Evolutionary conservation across 78 protist genomes (phyloP).

Genomic region (Tieghemostelium lacteum): DNA sequence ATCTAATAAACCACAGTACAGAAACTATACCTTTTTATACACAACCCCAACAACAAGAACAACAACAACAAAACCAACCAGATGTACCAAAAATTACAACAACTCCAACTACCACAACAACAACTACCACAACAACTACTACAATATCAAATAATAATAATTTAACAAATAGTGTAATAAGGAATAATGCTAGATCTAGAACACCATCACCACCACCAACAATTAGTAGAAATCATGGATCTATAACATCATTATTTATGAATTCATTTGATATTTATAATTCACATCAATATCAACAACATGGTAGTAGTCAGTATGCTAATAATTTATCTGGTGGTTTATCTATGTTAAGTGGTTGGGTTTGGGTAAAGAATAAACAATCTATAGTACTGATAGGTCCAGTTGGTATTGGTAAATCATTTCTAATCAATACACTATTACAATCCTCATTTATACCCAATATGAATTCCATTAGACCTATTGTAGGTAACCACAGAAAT

Average conservation of each 20-base stretch:
- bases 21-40: not conserved
- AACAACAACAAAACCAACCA: no score
- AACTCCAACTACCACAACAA: not conserved
- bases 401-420: conserved; percentile 55
- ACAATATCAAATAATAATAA: not conserved
- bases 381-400: conserved; percentile 60
- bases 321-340: not conserved
- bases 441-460: conserved; percentile 45
- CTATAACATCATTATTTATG: not conserved
- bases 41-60: not conserved
- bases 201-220: conserved; percentile 25
- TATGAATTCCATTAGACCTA: conserved; percentile 13
- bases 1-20: conserved; percentile 3
- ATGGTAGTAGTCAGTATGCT: not conserved
- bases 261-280: not conserved
- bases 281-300: conserved; percentile 1
- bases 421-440: conserved; percentile 44
- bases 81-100: not conserved
- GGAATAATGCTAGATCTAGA: not conserved
- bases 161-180: not conserved
- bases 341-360: conserved; percentile 40
- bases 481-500: conserved; percentile 36
- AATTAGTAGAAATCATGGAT: conserved; percentile 9
- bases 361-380: conserved; percentile 63
- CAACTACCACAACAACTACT: not conserved